Base-by-base conservation (phyloP, 2,329 filamentous ascomycete genomes). In the Knoxdaviesia proteae region DNA sequence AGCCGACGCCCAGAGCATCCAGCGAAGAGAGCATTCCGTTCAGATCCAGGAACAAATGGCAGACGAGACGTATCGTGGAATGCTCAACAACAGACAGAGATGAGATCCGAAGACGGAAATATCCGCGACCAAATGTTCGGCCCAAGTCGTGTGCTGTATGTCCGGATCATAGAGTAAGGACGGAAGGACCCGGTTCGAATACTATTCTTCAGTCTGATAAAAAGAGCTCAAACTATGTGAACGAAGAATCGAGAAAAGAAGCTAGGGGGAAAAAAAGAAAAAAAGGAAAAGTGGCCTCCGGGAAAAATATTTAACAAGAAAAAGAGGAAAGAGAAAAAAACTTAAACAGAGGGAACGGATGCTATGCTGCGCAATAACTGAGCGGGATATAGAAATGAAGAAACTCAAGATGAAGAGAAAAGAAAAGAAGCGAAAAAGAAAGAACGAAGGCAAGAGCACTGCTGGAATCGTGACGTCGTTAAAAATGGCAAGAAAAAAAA, bases 201-300 rank as follows among this genome's bases (percentile, higher is more conserved):
- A 3, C 20, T 3, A 20, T 20, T 20, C 20, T 20, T 20, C 20
- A 20, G 20, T 20, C 20, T 20, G 20, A 9, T 30, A 6, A 38
- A 30, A 10, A 11, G 36, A 43, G 11, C 36, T 42, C 40, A 42
- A 36, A 36, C 37, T 42, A 42, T 38, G 45, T 36, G 38, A 38
- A 36, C 31, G 34, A 42, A 42, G 34, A 11, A 11, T 31, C 5
- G n/a, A 37, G 20, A 41, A 37, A 41, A 36, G 36, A 41, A 38
- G 39, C 34, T n/a, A 43, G 33, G 32, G n/a, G n/a, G n/a, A n/a
- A 38, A 38, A n/a, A 34, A 39, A 43, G 34, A 11, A 34, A 44
- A 44, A 38, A 36, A 34, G 30, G 33, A 30, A 31, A 11, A 41
- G 20, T 20, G 20, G 20, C 20, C 20, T 20, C 33, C 36, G 42